phyloP scores from a whole-genome alignment of 768 basidiomycete species.

The Hortiboletus flavorubellus region DNA sequence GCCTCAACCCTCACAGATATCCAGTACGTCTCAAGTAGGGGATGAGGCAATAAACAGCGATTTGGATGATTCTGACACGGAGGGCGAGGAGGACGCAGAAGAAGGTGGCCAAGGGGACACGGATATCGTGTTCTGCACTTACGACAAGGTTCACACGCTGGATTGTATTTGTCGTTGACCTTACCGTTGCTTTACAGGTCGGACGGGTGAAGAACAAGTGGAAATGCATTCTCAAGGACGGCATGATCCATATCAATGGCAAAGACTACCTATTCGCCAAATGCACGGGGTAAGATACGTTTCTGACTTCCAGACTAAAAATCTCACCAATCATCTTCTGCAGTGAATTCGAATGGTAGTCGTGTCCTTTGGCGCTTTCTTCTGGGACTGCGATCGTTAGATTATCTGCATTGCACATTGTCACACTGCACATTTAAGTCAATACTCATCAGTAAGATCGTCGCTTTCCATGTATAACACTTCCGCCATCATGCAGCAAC shows the following conservation, averaged over 20 bases:
- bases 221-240: slow-evolving; percentile 98
- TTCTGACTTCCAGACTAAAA: neutral
- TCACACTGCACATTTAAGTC: slow-evolving; percentile 24
- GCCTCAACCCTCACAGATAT: slow-evolving; percentile 53
- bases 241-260: slow-evolving; percentile 95
- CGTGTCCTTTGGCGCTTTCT: neutral
- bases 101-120: slow-evolving; percentile 70
- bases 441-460: slow-evolving; percentile 19
- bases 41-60: slow-evolving; percentile 97
- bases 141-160: slow-evolving; percentile 74
- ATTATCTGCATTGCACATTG: slow-evolving; percentile 23
- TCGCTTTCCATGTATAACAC: slow-evolving; percentile 22
- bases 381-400: slow-evolving; percentile 11
- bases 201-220: slow-evolving; percentile 99
- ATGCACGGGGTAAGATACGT: slow-evolving; percentile 81
- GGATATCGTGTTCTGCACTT: slow-evolving; percentile 97
- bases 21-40: slow-evolving; percentile 36
- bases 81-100: slow-evolving; percentile 79
- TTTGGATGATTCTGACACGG: slow-evolving; percentile 91
- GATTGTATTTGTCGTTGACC: neutral
- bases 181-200: slow-evolving; percentile 51
- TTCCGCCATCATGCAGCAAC: slow-evolving; percentile 5
- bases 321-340: neutral
- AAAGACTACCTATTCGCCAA: slow-evolving; percentile 97
- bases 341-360: slow-evolving; percentile 48